A percentile compares a stretch with the other conserved stretches of the same genome.
Evolutionary conservation across 495 filamentous ascomycete genomes (phyloP).

Genomic region (Aspergillus funiculosus): DNA sequence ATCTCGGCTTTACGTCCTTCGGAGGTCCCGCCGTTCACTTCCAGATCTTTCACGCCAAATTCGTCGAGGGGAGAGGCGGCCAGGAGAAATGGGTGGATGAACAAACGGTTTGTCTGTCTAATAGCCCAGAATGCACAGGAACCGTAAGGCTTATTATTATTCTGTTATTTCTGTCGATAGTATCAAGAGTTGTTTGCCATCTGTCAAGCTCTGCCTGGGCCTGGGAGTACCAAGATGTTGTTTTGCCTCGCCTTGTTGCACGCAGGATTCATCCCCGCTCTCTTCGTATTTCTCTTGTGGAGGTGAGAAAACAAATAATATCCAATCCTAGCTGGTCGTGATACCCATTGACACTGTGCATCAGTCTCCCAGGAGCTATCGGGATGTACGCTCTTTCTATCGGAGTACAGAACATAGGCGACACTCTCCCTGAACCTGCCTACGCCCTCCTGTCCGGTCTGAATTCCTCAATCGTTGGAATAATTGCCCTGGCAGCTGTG

Average conservation of each 20-base stretch:
- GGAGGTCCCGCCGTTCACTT: constrained; percentile 70
- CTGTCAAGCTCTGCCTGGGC: constrained; percentile 69
- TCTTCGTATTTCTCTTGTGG: constrained; percentile 66
- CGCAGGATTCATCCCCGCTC: constrained; percentile 54
- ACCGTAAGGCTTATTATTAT: neutral
- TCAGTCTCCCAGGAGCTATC: constrained; percentile 65
- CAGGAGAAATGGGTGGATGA: constrained; percentile 68
- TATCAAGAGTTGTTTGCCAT: constrained; percentile 82
- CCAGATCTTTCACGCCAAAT: constrained; percentile 58
- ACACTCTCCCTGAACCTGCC: constrained; percentile 56
- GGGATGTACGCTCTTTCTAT: constrained; percentile 70
- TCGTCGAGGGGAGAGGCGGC: constrained; percentile 50
- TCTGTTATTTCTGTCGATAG: constrained; percentile 26
- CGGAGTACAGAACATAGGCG: constrained; percentile 57
- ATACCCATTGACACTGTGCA: neutral
- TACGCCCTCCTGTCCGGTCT: constrained; percentile 75
- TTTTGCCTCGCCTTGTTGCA: constrained; percentile 68
- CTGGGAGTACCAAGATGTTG: constrained; percentile 73
- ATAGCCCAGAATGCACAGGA: neutral
- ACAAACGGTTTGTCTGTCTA: constrained; percentile 49
- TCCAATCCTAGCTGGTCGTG: neutral
- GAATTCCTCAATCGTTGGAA: constrained; percentile 72
- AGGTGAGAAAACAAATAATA: constrained; percentile 38
- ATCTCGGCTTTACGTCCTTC: constrained; percentile 66
- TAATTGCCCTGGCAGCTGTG: constrained; percentile 72